Base-by-base conservation (phyloP, 1,139 yeast species). In the Yamadazyma atlantica region DNA sequence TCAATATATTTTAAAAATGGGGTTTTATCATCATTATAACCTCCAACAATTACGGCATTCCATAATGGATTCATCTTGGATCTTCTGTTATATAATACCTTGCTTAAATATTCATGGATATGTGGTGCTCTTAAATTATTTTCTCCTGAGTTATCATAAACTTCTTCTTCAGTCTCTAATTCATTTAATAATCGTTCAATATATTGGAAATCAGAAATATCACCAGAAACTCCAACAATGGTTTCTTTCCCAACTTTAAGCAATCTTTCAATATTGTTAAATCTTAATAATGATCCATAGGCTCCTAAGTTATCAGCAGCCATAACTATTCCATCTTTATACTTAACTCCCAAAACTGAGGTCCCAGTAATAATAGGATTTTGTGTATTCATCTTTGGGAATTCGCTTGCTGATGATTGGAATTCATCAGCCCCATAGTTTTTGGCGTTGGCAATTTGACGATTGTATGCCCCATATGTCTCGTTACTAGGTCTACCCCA, bases 291-390 rank as follows among this genome's bases (percentile, higher is more conserved):
- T 1, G 97, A 89, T 0, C 99, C 99, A 58, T 92, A 94, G 0
- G 97, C 64, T 13, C 95, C 97, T 64, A 92, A 67, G 54, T 87
- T 87, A 61, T 92, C 99, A 3, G 98, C 97, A 2, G 98, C 97
- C 68, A 92, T 74, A 38, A 92, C 78, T 38, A 92, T 82, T 26
- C 99, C 99, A 50, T 85, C 86, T 49, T 86, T 73, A 67, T 82
- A 94, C 64, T 90, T 92, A 65, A 90, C 75, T 6, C 95, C 95
- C 51, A 94, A 75, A 17, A 92, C 98, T 25, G 96, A 87, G 1
- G 97, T 88, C 58, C 98, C 97, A 8, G 99, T 92, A 41, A 94
- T 88, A 51, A 87, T 85, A 32, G 99, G 99, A 55, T 82, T 87
- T 62, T 88, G 96, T 4, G 98, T 90, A 62, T 86, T 84, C 80